Percentiles rank a stretch among this genome's conserved stretches.
Evolutionary conservation across 2,329 filamentous ascomycete species (phyloP).

Genomic region (Cercospora zeae-maydis): DNA sequence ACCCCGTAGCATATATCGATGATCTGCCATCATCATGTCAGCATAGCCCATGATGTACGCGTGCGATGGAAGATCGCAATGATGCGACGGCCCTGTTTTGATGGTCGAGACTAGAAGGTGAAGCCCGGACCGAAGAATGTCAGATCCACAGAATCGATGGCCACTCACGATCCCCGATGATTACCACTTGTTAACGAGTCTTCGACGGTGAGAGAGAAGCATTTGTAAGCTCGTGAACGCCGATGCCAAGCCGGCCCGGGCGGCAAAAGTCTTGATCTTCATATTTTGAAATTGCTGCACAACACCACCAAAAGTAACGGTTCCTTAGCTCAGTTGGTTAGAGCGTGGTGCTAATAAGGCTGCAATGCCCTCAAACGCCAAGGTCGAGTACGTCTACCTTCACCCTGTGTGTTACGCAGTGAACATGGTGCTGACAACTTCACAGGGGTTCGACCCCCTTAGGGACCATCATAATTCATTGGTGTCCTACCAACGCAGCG

Average conservation of each 20-base stretch:
- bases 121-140: too few relatives aligned
- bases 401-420: neutral
- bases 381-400: neutral
- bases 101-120: too few relatives aligned
- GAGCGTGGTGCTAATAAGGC: conserved; percentile 1
- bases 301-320: neutral
- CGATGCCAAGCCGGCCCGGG: neutral
- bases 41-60: too few relatives aligned
- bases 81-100: too few relatives aligned
- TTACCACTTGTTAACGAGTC: too few relatives aligned
- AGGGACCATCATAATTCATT: neutral
- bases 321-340: conserved; percentile 5
- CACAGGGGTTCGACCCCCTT: neutral
- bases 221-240: too few relatives aligned
- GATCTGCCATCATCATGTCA: too few relatives aligned
- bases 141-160: neutral
- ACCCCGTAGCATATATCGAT: too few relatives aligned
- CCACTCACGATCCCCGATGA: neutral
- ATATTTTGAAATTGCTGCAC: neutral
- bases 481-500: neutral
- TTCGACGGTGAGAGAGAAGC: too few relatives aligned
- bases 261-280: too few relatives aligned
- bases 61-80: too few relatives aligned
- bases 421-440: neutral
- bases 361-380: neutral